phyloP scores from a whole-genome alignment of 1,284 basidiomycete genomes.

The Tylopilus microsporus region DNA sequence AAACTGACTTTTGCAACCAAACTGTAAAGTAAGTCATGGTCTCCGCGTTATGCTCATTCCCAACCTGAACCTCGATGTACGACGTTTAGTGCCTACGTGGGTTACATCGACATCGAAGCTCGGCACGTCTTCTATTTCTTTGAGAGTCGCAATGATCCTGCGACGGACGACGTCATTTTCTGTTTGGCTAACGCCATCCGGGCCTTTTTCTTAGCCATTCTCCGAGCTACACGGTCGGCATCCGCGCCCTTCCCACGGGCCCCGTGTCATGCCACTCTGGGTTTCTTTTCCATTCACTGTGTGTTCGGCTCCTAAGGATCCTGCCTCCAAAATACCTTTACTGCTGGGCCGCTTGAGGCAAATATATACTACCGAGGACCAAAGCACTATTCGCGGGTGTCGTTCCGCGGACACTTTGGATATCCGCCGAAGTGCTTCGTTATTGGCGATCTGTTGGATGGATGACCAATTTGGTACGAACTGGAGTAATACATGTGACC shows the following conservation, averaged over 20 bases:
- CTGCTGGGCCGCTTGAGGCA: slow-evolving; percentile 51
- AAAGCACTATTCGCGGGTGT: slow-evolving; percentile 82
- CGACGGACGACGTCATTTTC: slow-evolving; percentile 60
- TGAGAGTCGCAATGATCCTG: slow-evolving; percentile 67
- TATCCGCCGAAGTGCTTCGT: slow-evolving; percentile 87
- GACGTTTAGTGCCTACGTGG: slow-evolving; percentile 51
- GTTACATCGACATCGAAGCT: slow-evolving; percentile 62
- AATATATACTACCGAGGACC: slow-evolving; percentile 75
- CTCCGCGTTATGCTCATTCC: slow-evolving; percentile 37
- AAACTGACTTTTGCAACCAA: slow-evolving; percentile 29
- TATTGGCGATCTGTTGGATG: slow-evolving; percentile 21
- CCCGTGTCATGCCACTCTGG: too few species aligned
- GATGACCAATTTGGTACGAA: slow-evolving; percentile 10
- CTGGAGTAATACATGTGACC: background rate
- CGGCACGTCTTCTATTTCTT: slow-evolving; percentile 77
- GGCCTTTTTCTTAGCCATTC: slow-evolving; percentile 84
- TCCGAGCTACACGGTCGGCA: slow-evolving; percentile 71
- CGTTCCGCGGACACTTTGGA: slow-evolving; percentile 91
- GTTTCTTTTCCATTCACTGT: too few species aligned
- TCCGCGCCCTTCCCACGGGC: too few species aligned
- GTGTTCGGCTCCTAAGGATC: too few species aligned
- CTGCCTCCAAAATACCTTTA: slow-evolving; percentile 49
- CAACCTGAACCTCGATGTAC: slow-evolving; percentile 33
- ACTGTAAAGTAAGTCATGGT: slow-evolving; percentile 30
- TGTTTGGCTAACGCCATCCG: slow-evolving; percentile 48